These are phyloP conservation scores for Bacidia gigantensis DNA, from an alignment of 495 filamentous ascomycete genomes.

Conservation along the genomic window DNA sequence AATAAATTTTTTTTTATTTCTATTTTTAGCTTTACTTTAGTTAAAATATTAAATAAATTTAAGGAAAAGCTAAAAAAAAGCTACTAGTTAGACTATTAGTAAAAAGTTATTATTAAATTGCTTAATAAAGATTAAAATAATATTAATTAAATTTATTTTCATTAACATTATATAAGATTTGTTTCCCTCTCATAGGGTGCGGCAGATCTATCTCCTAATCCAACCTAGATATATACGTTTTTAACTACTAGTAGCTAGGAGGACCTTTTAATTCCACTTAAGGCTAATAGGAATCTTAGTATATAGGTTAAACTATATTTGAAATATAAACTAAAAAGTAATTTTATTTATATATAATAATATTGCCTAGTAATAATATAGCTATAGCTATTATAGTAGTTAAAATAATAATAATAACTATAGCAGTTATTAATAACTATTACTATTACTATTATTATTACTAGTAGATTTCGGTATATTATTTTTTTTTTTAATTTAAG, in stretches of 20 bases:
- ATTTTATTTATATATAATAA: too few relatives aligned
- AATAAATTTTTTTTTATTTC: too few relatives aligned
- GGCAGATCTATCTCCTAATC: too few relatives aligned
- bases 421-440: too few relatives aligned
- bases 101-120: not conserved
- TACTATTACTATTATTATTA: not conserved
- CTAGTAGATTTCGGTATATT: not conserved
- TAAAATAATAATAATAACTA: too few relatives aligned
- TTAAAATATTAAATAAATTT: not conserved
- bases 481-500: not conserved
- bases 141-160: not conserved
- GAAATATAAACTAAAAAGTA: too few relatives aligned
- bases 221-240: not conserved
- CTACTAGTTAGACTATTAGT: not conserved
- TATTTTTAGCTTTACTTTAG: not conserved
- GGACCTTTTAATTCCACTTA: not conserved
- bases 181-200: too few relatives aligned
- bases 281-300: not conserved
- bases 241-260: too few relatives aligned
- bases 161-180: too few relatives aligned
- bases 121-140: not conserved
- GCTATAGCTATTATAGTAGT: too few relatives aligned
- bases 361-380: too few relatives aligned
- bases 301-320: slow-evolving; percentile 3
- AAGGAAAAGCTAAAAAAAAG: not conserved